Evolutionary conservation across 1,284 basidiomycete genomes (phyloP).

Genomic region (Bondarzewia mesenterica): DNA sequence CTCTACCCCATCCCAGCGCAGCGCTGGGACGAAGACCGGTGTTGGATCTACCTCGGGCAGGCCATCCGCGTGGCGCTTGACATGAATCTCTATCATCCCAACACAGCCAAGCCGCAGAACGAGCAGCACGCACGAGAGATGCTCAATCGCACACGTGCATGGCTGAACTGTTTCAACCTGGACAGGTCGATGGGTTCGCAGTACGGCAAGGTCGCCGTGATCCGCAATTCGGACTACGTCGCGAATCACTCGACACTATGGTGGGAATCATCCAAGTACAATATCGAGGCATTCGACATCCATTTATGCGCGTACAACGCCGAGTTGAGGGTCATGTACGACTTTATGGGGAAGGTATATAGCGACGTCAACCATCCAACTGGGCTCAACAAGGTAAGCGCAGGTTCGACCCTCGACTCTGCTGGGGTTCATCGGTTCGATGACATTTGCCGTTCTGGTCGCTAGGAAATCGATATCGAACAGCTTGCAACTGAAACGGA

Average conservation of each 20-base stretch:
- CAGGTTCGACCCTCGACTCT: not conserved
- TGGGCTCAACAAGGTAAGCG: conserved; percentile 57
- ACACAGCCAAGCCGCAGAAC: conserved; percentile 56
- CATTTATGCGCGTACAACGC: conserved; percentile 69
- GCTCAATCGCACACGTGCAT: conserved; percentile 80
- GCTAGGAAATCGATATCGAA: conserved; percentile 56
- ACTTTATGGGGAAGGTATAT: conserved; percentile 58
- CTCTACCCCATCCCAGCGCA: conserved; percentile 67
- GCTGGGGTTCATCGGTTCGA: not conserved
- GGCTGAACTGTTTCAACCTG: conserved; percentile 82
- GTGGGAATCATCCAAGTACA: conserved; percentile 64
- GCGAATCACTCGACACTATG: conserved; percentile 67
- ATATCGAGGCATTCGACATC: conserved; percentile 66
- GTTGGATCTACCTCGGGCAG: conserved; percentile 72
- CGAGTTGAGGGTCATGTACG: conserved; percentile 54
- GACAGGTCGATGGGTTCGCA: conserved; percentile 77
- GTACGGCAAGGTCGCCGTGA: conserved; percentile 75
- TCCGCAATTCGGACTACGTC: conserved; percentile 67
- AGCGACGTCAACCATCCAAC: conserved; percentile 67
- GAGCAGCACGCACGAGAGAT: conserved; percentile 75
- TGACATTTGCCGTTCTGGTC: no score
- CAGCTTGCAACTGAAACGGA: conserved; percentile 57
- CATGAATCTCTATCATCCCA: conserved; percentile 74
- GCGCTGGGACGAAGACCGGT: conserved; percentile 74
- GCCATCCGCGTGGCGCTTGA: conserved; percentile 78